A percentile compares a stretch with the other conserved stretches of the same genome.
These are phyloP conservation scores for Herpetomonas muscarum DNA, from an alignment of 208 protist species.

Conservation along the genomic window DNA sequence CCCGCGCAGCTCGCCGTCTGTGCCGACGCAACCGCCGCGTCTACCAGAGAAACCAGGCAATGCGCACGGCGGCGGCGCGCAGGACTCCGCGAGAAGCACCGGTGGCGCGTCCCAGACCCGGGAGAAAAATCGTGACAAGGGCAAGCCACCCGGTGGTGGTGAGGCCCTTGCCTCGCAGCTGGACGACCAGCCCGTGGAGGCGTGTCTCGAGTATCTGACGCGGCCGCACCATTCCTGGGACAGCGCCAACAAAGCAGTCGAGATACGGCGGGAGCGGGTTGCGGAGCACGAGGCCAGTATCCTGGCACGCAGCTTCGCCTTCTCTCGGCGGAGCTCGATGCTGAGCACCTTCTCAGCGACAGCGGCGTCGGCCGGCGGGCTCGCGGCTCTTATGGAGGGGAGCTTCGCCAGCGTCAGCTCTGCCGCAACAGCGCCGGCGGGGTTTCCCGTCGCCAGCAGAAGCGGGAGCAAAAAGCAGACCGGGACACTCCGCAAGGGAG, in stretches of 20 bases:
- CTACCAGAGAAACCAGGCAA: no score
- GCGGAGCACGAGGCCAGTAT: constrained; percentile 38
- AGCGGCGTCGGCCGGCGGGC: constrained; percentile 7
- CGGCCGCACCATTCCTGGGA: constrained; percentile 84
- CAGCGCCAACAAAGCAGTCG: constrained; percentile 44
- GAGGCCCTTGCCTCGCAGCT: constrained; percentile 40
- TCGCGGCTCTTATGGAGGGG: constrained; percentile 6
- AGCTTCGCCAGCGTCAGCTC: constrained; percentile 22
- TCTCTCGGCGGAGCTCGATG: constrained; percentile 34
- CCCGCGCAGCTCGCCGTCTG: no score
- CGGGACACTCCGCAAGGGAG: constrained; percentile 12
- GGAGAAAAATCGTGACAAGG: no score
- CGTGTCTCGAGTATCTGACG: constrained; percentile 83
- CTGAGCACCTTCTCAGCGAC: constrained; percentile 5
- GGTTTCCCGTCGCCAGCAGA: constrained; percentile 7
- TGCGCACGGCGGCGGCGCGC: no score
- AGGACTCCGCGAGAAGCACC: no score
- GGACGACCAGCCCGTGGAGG: constrained; percentile 68
- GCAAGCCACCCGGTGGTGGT: neutral
- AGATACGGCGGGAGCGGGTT: constrained; percentile 31
- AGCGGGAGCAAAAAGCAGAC: constrained; percentile 22
- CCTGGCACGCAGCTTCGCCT: constrained; percentile 43
- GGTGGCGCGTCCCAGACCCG: no score
- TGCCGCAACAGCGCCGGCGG: constrained; percentile 16
- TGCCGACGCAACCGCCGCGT: no score